A percentile compares a stretch with the other conserved stretches of the same genome.
These are phyloP conservation scores for Fusarium multiceps DNA, from an alignment of 2,329 filamentous ascomycete genomes.

Conservation along the genomic window DNA sequence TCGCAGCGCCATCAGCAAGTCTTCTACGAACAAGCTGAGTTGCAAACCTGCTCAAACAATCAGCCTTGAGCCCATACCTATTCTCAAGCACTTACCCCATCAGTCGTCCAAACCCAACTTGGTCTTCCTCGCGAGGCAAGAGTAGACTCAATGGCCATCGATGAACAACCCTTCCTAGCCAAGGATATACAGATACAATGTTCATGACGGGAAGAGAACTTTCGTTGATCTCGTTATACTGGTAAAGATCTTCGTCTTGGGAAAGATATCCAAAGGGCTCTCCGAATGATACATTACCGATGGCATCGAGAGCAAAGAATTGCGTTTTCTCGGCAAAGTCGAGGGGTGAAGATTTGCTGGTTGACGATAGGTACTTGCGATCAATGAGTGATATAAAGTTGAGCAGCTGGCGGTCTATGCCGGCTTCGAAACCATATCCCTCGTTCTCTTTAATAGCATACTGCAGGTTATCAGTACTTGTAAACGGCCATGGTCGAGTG, in stretches of 20 bases:
- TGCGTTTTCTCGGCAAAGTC: conserved; percentile 62
- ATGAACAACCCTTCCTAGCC: conserved; percentile 50
- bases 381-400: conserved; percentile 57
- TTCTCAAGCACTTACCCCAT: conserved; percentile 49
- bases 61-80: background rate
- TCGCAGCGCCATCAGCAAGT: conserved; percentile 29
- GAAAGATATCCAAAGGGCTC: conserved; percentile 59
- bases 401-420: conserved; percentile 54
- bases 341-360: conserved; percentile 42
- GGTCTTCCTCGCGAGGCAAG: conserved; percentile 52
- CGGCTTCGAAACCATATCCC: conserved; percentile 54
- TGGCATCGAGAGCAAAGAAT: conserved; percentile 65
- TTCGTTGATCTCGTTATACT: conserved; percentile 29
- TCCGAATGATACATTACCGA: conserved; percentile 62
- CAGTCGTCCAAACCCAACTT: conserved; percentile 54
- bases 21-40: conserved; percentile 40
- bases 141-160: conserved; percentile 52
- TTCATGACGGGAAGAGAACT: conserved; percentile 55
- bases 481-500: background rate
- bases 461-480: conserved; percentile 44
- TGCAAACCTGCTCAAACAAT: conserved; percentile 21
- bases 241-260: conserved; percentile 36
- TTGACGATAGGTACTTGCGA: conserved; percentile 57
- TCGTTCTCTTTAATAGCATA: conserved; percentile 64
- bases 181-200: conserved; percentile 52